Base-by-base conservation (phyloP, 2,329 filamentous ascomycete genomes). In the Fusarium camptoceras region DNA sequence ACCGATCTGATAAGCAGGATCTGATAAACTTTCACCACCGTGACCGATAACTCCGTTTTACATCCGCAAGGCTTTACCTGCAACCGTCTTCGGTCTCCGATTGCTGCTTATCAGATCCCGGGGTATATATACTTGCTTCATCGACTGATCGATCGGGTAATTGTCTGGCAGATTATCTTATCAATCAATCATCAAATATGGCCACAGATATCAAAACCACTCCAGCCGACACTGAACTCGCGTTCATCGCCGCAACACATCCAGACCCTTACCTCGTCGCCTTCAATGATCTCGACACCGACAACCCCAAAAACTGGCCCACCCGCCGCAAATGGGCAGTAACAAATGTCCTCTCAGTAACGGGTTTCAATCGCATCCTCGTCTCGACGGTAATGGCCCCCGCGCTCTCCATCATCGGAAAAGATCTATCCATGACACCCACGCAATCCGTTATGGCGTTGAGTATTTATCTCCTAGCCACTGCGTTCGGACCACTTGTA, bases 311-410 rank as follows among this genome's bases (percentile, higher is more conserved):
- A 28, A 73, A 83, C 55, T 84, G 81, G 82, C 73, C 79, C 0
- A 72, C 59, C 1, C 63, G 76, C 3, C 77, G 75, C 4, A 87
- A 86, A 73, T 87, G 85, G 85, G 78, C 79, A 1, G 82, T 84
- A 2, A 87, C 84, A 5, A 74, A 83, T 49, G 80, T 85, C 6
- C 78, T 86, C 2, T 86, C 84, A 0, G 81, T 81, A 5, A 84
- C 83, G 0, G 84, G 83, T 10, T 86, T 87, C 68, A 85, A 84
- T 46, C 82, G 83, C 12, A 85, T 86, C 61, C 80, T 87, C 66
- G 82, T 85, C 0, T 85, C 83, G 6, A 85, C 84, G 1, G 86
- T 87, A 73, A 83, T 86, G 77, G 84, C 85, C 0, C 84, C 84
- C 0, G 84, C 83, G 0, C 69, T 91, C 27, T 68, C 79, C 2